These are phyloP conservation scores for Ceratopteris richardii DNA, from an alignment of 75 land plant species.

Conservation along the genomic window DNA sequence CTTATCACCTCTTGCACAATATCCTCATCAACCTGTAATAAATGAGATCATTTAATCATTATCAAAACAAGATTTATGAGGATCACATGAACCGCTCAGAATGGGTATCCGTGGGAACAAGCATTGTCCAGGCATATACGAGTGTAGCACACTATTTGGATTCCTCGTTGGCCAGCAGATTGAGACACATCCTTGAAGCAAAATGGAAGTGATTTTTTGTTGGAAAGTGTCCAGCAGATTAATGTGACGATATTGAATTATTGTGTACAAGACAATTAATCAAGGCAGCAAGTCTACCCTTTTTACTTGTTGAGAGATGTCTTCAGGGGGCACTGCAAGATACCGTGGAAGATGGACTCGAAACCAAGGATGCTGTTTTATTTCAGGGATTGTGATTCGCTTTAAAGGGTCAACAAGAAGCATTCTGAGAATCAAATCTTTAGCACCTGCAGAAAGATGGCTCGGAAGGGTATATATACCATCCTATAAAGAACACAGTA, in stretches of 20 bases:
- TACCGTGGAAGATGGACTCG: constrained; percentile 76
- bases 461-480: constrained; percentile 91
- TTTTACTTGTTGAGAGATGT: constrained; percentile 67
- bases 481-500: constrained; percentile 37
- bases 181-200: no score
- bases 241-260: no score
- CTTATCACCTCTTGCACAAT: constrained; percentile 69
- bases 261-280: no score
- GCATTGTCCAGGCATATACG: no score
- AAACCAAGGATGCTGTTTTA: constrained; percentile 86
- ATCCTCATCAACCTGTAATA: constrained; percentile 82
- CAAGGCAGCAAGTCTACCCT: constrained; percentile 29
- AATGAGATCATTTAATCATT: no score
- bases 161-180: no score
- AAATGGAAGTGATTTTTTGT: no score
- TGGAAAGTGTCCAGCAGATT: no score
- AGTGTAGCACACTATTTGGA: no score
- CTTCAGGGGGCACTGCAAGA: constrained; percentile 75
- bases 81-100: no score
- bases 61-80: no score
- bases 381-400: constrained; percentile 73
- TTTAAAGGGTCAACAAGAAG: constrained; percentile 91
- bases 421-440: constrained; percentile 79
- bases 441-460: constrained; percentile 74
- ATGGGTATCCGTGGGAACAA: no score